Evolutionary conservation across 306 rosid species (phyloP).

Genomic region (Pterocarpus macrocarpus): DNA sequence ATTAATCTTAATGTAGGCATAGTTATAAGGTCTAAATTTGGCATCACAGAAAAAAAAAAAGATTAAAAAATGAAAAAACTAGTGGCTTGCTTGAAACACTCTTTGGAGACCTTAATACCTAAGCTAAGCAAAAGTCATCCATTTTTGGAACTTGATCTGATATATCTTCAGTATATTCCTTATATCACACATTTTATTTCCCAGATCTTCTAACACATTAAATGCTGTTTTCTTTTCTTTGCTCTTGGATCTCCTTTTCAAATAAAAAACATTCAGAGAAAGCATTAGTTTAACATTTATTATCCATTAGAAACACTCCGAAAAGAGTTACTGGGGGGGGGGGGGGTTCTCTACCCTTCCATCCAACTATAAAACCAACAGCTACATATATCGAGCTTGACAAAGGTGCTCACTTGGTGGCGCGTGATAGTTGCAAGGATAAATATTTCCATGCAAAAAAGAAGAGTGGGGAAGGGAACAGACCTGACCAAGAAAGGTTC

Average conservation of each 20-base stretch:
- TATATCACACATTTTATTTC: conserved; percentile 8
- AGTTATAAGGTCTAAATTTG: neutral
- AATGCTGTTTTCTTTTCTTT: neutral
- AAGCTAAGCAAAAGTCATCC: conserved; percentile 20
- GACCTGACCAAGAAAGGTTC: conserved; percentile 60
- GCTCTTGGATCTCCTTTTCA: conserved; percentile 23
- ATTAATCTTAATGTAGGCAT: too few relatives aligned
- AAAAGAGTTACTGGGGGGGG: conserved; percentile 2
- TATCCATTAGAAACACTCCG: conserved; percentile 25
- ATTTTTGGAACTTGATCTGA: conserved; percentile 11
- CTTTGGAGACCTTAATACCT: conserved; percentile 3
- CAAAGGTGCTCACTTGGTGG: conserved; percentile 4
- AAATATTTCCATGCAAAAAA: conserved; percentile 50
- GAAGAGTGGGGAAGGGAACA: conserved; percentile 60
- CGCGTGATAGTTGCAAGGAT: conserved; percentile 48
- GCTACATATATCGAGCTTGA: conserved; percentile 15
- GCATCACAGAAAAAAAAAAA: too few relatives aligned
- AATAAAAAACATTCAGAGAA: neutral
- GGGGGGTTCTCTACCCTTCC: conserved; percentile 7
- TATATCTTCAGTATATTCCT: neutral
- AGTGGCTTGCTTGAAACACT: neutral
- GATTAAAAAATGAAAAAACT: too few relatives aligned
- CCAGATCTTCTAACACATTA: neutral
- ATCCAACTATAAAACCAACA: neutral
- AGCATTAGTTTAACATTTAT: conserved; percentile 7